Evolutionary conservation across 108 stramenopile genomes (phyloP).

Genomic region (Nitzschia sp.): DNA sequence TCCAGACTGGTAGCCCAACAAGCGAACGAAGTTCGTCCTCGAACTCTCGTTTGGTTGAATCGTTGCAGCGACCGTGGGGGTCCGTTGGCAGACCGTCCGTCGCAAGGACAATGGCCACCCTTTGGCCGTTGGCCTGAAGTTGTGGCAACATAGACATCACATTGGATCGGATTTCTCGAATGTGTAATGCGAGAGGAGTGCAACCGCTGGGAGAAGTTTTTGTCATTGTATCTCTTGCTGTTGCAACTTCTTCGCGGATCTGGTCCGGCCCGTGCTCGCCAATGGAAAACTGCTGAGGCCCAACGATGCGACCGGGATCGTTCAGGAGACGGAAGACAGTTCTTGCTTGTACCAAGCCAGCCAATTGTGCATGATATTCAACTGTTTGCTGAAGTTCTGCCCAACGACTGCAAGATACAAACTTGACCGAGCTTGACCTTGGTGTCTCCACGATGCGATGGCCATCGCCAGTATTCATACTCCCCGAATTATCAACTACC

Average conservation of each 20-base stretch:
- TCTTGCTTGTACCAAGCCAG: slow-evolving; percentile 40
- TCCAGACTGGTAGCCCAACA: slow-evolving; percentile 79
- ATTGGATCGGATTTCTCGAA: slow-evolving; percentile 64
- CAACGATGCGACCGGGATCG: slow-evolving; percentile 46
- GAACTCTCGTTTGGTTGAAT: slow-evolving; percentile 34
- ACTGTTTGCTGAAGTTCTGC: slow-evolving; percentile 60
- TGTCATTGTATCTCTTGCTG: slow-evolving; percentile 55
- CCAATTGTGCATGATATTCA: slow-evolving; percentile 57
- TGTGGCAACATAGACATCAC: slow-evolving; percentile 48
- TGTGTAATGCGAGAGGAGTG: slow-evolving; percentile 73
- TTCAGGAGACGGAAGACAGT: slow-evolving; percentile 65
- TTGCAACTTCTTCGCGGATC: slow-evolving; percentile 45
- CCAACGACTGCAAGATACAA: slow-evolving; percentile 61
- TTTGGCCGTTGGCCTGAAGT: slow-evolving; percentile 59
- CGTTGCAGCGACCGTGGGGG: slow-evolving; percentile 35
- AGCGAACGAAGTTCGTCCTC: slow-evolving; percentile 55
- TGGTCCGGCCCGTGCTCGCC: slow-evolving; percentile 31
- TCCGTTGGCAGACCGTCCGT: slow-evolving; percentile 88
- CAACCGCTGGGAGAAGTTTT: slow-evolving; percentile 63
- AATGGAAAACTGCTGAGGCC: slow-evolving; percentile 54
- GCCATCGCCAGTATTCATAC: slow-evolving; percentile 76
- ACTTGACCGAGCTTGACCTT: slow-evolving; percentile 25
- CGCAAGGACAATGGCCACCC: slow-evolving; percentile 78
- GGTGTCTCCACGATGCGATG: slow-evolving; percentile 65
- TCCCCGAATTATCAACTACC: slow-evolving; percentile 65